phyloP scores from a whole-genome alignment of 108 stramenopile species.

The Fragilariopsis cylindrus region DNA sequence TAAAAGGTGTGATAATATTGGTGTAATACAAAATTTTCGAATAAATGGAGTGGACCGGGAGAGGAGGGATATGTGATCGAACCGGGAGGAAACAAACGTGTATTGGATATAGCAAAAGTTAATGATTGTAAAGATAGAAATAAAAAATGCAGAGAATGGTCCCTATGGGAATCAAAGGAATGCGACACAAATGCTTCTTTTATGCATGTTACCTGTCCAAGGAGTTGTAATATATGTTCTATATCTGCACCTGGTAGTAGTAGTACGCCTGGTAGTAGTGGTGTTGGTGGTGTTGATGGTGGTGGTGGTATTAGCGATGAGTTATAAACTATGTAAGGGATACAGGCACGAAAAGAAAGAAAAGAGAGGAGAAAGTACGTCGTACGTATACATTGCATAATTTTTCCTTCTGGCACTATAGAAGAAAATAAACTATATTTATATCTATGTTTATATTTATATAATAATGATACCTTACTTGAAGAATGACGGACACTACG shows the following conservation, averaged over 20 bases:
- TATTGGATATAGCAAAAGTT: conserved; percentile 19
- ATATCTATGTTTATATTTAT: not conserved
- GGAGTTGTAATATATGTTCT: conserved; percentile 25
- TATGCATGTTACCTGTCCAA: conserved; percentile 11
- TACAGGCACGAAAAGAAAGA: no score
- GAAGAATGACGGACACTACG: not conserved
- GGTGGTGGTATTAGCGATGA: not conserved
- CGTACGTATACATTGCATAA: no score
- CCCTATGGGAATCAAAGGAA: conserved; percentile 16
- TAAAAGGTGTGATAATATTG: conserved; percentile 42
- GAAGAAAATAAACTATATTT: not conserved
- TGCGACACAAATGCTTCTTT: conserved; percentile 6
- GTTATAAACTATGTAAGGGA: not conserved
- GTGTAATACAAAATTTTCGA: conserved; percentile 11
- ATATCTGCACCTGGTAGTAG: no score
- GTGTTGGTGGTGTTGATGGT: not conserved
- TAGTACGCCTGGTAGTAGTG: not conserved
- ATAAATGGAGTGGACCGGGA: conserved; percentile 40
- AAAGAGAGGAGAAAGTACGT: no score
- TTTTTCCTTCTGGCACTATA: not conserved
- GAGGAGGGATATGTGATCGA: conserved; percentile 39
- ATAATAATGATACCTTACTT: not conserved
- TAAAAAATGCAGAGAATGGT: conserved; percentile 4
- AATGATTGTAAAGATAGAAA: conserved; percentile 3
- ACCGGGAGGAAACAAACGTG: conserved; percentile 17